Base-by-base conservation (phyloP, 805 yeast species). In the Kodamaea hsintzibuensis region DNA sequence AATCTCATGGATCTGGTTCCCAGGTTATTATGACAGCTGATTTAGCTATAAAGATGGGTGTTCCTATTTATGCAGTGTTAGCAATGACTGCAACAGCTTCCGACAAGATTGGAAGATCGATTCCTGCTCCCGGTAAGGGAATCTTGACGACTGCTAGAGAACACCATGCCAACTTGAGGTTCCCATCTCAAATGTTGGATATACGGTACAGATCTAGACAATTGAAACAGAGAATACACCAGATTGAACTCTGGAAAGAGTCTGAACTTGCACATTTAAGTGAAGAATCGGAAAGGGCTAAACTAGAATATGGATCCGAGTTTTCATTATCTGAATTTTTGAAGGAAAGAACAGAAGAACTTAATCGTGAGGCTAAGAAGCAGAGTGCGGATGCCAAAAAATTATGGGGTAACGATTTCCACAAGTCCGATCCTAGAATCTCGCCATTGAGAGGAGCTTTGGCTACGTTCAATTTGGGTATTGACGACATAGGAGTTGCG, bases 91-190 rank as follows among this genome's bases (percentile, higher is more conserved):
- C 97, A 53, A 96, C 98, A 66, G 99, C 99, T 51, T 84, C 96
- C 57, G 99, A 95, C 76, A 96, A 92, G 85, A 93, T 93, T 72
- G 98, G 98, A 70, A 88, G 98, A 78, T 92, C 98, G 49, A 93
- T 95, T 62, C 99, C 99, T 61, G 99, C 99, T 69, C 99, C 99
- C 76, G 99, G 99, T 73, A 91, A 92, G 80, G 99, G 99, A 86
- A 89, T 95, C 62, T 82, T 95, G 81, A 95, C 99, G 57, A 91
- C 97, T 68, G 99, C 99, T 55, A 87, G 96, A 69, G 99, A 96
- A 79, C 84, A 86, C 68, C 93, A 87, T 63, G 89, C 91, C 62
- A 82, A 80, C 64, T 80, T 86, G 78, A 86, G 88, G 74, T 88
- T 82, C 80, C 84, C 87, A 63, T 78, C 95, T 54, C 86, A 93